Conservation (phyloP, 805 yeast genomes). For the Candida yuanshanica region DNA sequence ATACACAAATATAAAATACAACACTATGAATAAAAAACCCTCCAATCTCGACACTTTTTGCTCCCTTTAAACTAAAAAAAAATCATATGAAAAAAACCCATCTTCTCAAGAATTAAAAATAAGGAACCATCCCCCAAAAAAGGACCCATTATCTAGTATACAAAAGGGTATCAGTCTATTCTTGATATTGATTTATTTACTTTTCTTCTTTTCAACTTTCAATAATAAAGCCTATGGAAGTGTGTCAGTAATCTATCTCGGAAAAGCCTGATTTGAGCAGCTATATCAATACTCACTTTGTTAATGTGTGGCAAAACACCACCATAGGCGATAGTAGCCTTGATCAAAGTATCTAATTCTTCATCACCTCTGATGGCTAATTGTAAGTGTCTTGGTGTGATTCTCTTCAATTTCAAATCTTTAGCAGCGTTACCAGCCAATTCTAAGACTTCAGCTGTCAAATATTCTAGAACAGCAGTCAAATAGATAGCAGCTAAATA, state of each 20-base stretch:
- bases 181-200: conserved; percentile 5
- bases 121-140: background rate
- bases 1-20: background rate
- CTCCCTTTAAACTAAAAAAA: conserved; percentile 1
- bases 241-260: background rate
- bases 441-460: conserved; percentile 95
- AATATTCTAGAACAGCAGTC: conserved; percentile 92
- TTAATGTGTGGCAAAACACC: conserved; percentile 95
- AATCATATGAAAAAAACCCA: background rate
- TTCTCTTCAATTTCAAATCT: conserved; percentile 97
- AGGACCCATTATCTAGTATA: background rate
- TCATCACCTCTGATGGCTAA: conserved; percentile 97
- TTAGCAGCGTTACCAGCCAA: conserved; percentile 98
- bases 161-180: background rate
- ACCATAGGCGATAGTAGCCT: conserved; percentile 97
- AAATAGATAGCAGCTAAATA: conserved; percentile 77
- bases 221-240: conserved; percentile 13
- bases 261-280: background rate
- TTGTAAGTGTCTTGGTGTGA: conserved; percentile 95
- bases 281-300: conserved; percentile 10
- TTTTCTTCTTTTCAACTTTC: conserved; percentile 18
- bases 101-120: background rate
- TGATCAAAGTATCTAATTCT: conserved; percentile 87
- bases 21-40: background rate
- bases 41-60: background rate